Base-by-base conservation (phyloP, 495 filamentous ascomycete genomes). In the Parachaetomium inaequale region DNA sequence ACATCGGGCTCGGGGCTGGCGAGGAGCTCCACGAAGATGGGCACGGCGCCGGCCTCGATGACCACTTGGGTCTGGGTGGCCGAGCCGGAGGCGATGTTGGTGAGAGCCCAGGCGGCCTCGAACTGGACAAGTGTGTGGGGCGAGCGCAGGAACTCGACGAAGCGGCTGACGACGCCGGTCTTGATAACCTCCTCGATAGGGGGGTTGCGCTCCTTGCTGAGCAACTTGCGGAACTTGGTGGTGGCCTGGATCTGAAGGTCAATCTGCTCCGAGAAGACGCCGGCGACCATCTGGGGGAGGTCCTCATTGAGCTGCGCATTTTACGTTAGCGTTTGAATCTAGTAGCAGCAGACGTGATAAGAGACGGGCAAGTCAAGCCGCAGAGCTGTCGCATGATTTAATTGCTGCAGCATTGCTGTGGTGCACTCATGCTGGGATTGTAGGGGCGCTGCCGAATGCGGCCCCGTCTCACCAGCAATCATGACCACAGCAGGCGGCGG, bases 181-280 rank as follows among this genome's bases (percentile, higher is more conserved):
- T 97, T 94, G 73, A 99, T 98, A 63, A 99, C 95, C 68, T 93
- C 91, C 77, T 99, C 95, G 73, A 99, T 99, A 23, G 95, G 94
- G 19, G 95, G 95, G 78, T 99, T 99, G 72, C 95, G 90, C 81
- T 99, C 95, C 79, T 99, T 99, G 61, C 91, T 96, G 6, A 99
- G 82, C 25, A 99, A 82, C 79, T 99, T 99, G 63, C 95, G 82
- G 82, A 99, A 99, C 76, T 97, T 97, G 58, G 95, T 99, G 25
- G 95, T 99, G n/a, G 95, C 93, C 79, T 92, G 87, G 66, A 99
- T 99, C 75, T 99, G 95, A 52, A 88, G 84, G 68, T 99, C 95
- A 77, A 99, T 97, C 76, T 96, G 91, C 36, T 98, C 92, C 63
- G 95, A 98, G 81, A 98, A 97, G 69, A 98, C 95, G 61, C 95